A percentile compares a stretch with the other conserved stretches of the same genome.
phyloP scores from a whole-genome alignment of 495 filamentous ascomycete species.

The Tricharina praecox region DNA sequence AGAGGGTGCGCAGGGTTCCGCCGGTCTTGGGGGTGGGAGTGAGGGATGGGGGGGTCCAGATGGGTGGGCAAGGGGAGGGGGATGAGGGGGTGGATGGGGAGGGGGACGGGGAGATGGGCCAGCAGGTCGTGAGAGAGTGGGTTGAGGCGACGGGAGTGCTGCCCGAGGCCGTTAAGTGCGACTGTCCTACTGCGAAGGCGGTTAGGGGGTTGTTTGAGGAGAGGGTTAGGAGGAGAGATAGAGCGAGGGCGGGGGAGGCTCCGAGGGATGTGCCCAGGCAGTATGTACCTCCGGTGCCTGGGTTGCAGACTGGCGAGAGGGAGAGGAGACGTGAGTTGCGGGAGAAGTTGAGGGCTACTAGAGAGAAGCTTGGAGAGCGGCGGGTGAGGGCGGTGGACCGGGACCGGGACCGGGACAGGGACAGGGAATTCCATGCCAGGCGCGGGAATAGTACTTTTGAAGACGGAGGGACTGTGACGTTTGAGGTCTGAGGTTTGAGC shows the following conservation, averaged over 20 bases:
- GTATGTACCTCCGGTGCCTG: no score
- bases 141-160: not conserved
- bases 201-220: not conserved
- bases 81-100: not conserved
- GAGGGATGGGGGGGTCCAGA: not conserved
- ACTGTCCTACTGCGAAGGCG: not conserved
- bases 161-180: not conserved
- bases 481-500: no score
- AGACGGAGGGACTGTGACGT: no score
- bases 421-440: no score
- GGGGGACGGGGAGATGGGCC: no score
- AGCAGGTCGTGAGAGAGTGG: slow-evolving; percentile 1
- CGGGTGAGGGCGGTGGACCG: not conserved
- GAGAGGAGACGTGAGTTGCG: not conserved
- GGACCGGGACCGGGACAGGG: no score
- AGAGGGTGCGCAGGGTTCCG: not conserved
- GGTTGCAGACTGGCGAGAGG: not conserved
- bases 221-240: not conserved
- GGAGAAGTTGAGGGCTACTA: slow-evolving; percentile 1
- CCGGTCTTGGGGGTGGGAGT: not conserved
- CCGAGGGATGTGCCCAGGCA: not conserved
- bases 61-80: not conserved
- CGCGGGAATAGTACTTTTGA: no score
- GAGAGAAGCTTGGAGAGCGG: not conserved
- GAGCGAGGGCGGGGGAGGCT: not conserved